Base-by-base conservation (phyloP, 1,139 yeast genomes). In the Yamadazyma kanchanaburiensis region DNA sequence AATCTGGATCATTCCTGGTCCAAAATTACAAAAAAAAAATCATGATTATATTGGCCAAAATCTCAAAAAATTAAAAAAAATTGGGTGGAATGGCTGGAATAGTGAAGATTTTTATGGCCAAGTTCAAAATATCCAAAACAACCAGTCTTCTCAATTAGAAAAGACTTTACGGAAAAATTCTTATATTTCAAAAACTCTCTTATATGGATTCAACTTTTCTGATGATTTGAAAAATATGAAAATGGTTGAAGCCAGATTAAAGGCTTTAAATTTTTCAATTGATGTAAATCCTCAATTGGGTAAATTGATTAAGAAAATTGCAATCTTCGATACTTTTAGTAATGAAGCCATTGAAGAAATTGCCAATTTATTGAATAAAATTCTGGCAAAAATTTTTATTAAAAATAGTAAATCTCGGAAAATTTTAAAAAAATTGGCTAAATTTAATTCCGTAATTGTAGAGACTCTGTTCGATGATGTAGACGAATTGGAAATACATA, bases 301-400 rank as follows among this genome's bases (percentile, higher is more conserved):
- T 1, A 34, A 34, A 5, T 48, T 48, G 34, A 43, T 64, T 2
- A 40, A 49, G 19, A 49, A 48, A 22, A 31, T 67, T 3, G 37
- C 39, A 21, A 40, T 62, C 2, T 33, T 46, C 31, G 59, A 53
- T 1, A 26, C 39, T 6, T 37, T 54, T 21, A n/a, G n/a, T n/a
- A 29, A 34, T 7, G 68, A 67, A 40, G 76, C 72, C 0, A 55
- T 60, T 24, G 51, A 64, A 3, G 51, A 50, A 7, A 25, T 25
- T n/a, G 18, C 17, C 10, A n/a, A 27, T 12, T 4, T 16, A 1
- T 10, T 10, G 10, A 18, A 18, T 18, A 18, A 7, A 10, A 18
- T 8, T 7, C 20, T 10, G 9, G 13, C 27, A 9, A 36, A 34
- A 22, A 39, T 42, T 3, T 42, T 28, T 25, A 25, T 43, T 4